Evolutionary conservation across 1,284 basidiomycete species (phyloP).

Genomic region (Ceratobasidium sp.): DNA sequence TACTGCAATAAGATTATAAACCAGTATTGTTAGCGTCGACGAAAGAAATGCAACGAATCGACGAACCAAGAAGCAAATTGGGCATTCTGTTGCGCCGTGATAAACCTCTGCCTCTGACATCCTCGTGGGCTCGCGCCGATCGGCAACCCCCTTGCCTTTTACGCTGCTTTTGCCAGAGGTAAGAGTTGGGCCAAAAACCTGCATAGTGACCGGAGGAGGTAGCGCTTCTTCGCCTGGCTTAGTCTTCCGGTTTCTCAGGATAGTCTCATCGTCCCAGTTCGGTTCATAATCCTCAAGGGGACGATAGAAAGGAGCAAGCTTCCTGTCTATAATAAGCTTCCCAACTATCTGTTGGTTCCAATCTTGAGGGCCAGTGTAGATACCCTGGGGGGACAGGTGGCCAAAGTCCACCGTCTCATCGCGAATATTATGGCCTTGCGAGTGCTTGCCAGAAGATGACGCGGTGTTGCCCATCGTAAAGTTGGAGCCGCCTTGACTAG

Average conservation of each 20-base stretch:
- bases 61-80: constrained; percentile 98
- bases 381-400: constrained; percentile 82
- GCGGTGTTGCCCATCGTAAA: constrained; percentile 76
- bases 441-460: constrained; percentile 57
- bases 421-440: constrained; percentile 60
- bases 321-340: constrained; percentile 84
- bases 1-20: constrained; percentile 59
- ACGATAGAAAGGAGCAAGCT: constrained; percentile 93
- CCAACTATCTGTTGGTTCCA: constrained; percentile 90
- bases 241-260: constrained; percentile 73
- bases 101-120: constrained; percentile 81
- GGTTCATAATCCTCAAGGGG: constrained; percentile 93
- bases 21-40: constrained; percentile 26
- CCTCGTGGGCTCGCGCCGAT: constrained; percentile 62
- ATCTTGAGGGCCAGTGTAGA: constrained; percentile 86
- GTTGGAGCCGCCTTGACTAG: background rate
- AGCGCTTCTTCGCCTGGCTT: constrained; percentile 33
- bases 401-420: constrained; percentile 85
- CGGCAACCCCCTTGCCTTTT: constrained; percentile 34
- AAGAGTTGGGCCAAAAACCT: constrained; percentile 8
- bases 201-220: constrained; percentile 29
- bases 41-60: constrained; percentile 25
- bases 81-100: constrained; percentile 90
- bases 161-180: constrained; percentile 17
- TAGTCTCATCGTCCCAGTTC: constrained; percentile 83